Evolutionary conservation across 2,329 filamentous ascomycete species (phyloP), one percentile per base, ranked within the genome.

Genomic region (Blumeria hordei): DNA sequence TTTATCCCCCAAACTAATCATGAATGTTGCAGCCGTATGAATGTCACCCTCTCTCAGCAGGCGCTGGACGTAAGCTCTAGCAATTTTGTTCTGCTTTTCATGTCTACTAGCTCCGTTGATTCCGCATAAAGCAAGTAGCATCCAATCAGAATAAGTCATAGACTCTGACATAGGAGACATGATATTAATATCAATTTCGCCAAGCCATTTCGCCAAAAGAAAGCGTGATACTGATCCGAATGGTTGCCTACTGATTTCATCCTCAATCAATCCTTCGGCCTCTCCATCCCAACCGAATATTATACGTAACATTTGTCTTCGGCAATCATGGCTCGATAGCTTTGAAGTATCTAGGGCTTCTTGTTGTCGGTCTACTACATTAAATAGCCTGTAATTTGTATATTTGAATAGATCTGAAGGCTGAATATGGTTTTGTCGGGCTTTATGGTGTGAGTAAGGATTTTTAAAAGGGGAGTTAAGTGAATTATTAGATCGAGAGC

Each of bases 141-240:
- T 95, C 92, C 92, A 98, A 67, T 96, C 92, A 0, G 86, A 85
- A 2, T 85, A 87, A 9, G 87, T 90, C 76, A 92, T 88, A n/a
- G 85, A 83, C 60, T 90, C 80, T 0, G 87, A 83, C 45, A 79
- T 85, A 2, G 85, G 79, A 10, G 80, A 76, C 76, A 94, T 85
- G 43, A 87, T 75, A 62, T 94, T 87, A 0, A 82, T 76, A 57
- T 87, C 81, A 39, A 86, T 78, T 58, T 94, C 85, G 12, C 88
- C 88, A 0, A 98, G 76, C 92, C 92, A 98, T 67, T 93, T 94
- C 1, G 86, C 76, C 4, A 98, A 74, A 41, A 96, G 74, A 54
- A 96, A 85, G 11, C 84, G 80, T 58, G 79, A 83, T 1, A 85
- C 76, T 5, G 87, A 90, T 6, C 85, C 83, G 3, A 74, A 68